Evolutionary conservation across 2,329 filamentous ascomycete genomes (phyloP), one percentile per base, ranked within the genome.

Genomic region (Alternaria rosae): DNA sequence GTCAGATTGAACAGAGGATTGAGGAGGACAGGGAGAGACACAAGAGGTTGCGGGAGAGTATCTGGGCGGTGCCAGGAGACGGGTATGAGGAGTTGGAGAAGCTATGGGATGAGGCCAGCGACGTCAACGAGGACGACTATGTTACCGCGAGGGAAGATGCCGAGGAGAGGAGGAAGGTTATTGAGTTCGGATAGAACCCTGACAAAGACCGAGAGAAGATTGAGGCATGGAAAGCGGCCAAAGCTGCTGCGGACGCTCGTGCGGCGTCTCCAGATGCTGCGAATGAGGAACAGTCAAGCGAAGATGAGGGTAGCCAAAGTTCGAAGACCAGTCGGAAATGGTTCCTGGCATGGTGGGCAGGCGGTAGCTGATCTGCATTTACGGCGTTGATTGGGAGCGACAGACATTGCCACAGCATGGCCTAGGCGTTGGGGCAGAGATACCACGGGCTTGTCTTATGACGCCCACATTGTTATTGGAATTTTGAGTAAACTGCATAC

Each of bases 1-100:
- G 91, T 58, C 92, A 97, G 81, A 92, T 97, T 55, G 94, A 98
- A 81, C 94, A 98, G 82, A 86, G 95, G 42, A 97, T 99, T 66
- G 96, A 99, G 72, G 96, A 99, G 80, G 95, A 99, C 79, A 85
- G 95, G 4, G 95, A 99, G 79, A 85, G 95, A 44, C 96, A 99
- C 79, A 99, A 99, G 84, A 85, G 94, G 44, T 83, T 94, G 73
- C 84, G 95, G 21, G 95, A 99, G 81, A 93, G 90, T 71, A 96
- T 97, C 65, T 99, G 96, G 95, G 92, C 93, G 0, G 89, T 97
- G 3, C 88, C 88, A 28, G 85, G 86, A 9, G 86, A 87, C 30
- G 82, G 85, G 9, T 75, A 76, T n/a, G 66, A 69, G 54, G 94
- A 98, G 80, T 90, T 93, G 81, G 87, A 90, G 66, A 92, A 88